Base-by-base conservation (phyloP, 1,284 basidiomycete genomes). In the Hemileia vastatrix region DNA sequence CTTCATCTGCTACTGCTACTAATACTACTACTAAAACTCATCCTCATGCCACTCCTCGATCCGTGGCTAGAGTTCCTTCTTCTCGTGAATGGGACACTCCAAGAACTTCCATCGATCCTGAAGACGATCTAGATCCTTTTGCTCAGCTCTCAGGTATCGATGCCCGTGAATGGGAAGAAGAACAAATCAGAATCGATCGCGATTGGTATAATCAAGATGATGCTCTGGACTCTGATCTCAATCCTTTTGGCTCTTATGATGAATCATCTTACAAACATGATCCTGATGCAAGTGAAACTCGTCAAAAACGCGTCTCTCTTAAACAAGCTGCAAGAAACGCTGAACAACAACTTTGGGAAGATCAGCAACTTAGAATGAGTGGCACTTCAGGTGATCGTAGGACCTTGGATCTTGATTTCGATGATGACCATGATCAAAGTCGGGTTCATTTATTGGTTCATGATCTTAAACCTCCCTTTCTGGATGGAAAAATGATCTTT, bases 261-360 rank as follows among this genome's bases (percentile, higher is more conserved):
- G 60, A 60, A 43, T 53, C 55, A 55, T 32, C 40, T 13, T 3
- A 19, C n/a, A 5, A 31, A 6, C 44, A 33, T 31, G 53, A 59
- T 32, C 13, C 47, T 31, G 43, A 18, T 45, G 13, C 32, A 2
- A 48, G 44, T 54, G 56, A 63, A 23, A 63, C 55, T 11, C 53
- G 60, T 18, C 55, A 63, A 40, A 63, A 51, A 71, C 53, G 60
- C 19, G 51, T 63, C 47, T 44, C 73, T 0, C 74, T 73, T 6
- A 67, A 69, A 2, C 74, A 76, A 66, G 72, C 73, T 19, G 69
- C 71, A 33, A 70, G 72, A 58, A 96, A 96, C 70, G 90, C 90
- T 21, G 95, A 99, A 75, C 94, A 93, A 69, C 94, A 99, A 69
- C 80, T 94, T 1, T 99, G 95, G 95, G 95, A 98, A 79, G 88